Evolutionary conservation across 352 stramenopile genomes (phyloP).

Genomic region (Pythium aquatile): DNA sequence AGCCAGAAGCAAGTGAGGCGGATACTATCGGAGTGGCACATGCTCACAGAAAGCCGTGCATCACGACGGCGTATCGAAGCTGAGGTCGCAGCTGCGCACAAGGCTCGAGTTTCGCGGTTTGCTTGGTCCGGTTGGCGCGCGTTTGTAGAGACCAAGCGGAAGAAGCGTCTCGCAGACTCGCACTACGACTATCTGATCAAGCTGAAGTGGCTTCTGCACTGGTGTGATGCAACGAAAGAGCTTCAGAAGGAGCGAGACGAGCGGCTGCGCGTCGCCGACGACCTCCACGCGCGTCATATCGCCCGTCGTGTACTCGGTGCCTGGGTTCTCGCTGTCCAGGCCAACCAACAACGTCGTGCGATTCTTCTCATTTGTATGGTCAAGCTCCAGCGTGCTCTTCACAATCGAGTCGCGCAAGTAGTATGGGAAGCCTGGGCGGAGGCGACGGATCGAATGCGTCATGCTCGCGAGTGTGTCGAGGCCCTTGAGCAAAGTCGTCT

Average conservation of each 20-base stretch:
- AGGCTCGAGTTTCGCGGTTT: not conserved
- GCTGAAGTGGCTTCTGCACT: conserved; percentile 18
- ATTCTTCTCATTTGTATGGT: conserved; percentile 50
- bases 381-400: conserved; percentile 35
- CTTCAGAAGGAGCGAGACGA: not conserved
- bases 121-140: conserved; percentile 13
- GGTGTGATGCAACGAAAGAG: not conserved
- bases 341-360: conserved; percentile 38
- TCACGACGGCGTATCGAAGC: not conserved
- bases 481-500: not conserved
- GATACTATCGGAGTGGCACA: conserved; percentile 30
- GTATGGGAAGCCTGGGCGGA: conserved; percentile 12
- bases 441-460: not conserved
- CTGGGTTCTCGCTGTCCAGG: conserved; percentile 12
- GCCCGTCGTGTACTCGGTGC: not conserved
- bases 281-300: not conserved
- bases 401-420: conserved; percentile 5
- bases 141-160: not conserved
- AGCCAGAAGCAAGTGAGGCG: conserved; percentile 26
- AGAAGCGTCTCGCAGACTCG: not conserved
- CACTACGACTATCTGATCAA: conserved; percentile 11
- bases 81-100: not conserved
- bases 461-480: not conserved
- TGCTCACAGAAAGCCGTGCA: not conserved
- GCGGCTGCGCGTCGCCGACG: not conserved